Evolutionary conservation across 192 early-diverging fungal genomes (phyloP), one percentile per base, ranked within the genome.

Genomic region (Chytriomyces hyalinus): DNA sequence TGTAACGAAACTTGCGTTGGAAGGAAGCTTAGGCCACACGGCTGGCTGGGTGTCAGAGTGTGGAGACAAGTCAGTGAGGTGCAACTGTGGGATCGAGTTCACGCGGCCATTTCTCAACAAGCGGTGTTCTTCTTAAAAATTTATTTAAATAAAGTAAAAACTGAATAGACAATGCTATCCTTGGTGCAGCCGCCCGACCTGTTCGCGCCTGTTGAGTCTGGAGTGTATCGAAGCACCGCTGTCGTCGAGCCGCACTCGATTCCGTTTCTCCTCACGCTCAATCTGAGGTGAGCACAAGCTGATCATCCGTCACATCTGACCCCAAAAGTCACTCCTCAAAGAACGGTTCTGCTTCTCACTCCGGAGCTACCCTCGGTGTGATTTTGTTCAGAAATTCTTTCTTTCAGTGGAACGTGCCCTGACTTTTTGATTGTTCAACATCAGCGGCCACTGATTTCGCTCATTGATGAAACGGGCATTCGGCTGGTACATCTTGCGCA

Each of bases 191-290:
- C 82, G 6, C 79, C 82, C 5, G 95, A 97, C 68, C 89, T 92
- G 6, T 97, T 95, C 83, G 95, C 94, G 22, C 92, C 92, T 60
- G 94, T 98, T 20, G 96, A 98, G 71, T 86, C 87, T 50, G 93
- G 93, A 15, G 84, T 98, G 4, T 97, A 97, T 78, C 91, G 97
- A 5, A 93, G 92, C 13, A 91, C 91, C 49, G 90, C 92, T 61
- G 17, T 71, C 6, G 81, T 97, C 26, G 89, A 92, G 6, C 84
- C 87, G 20, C 76, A 87, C 48, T 87, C 96, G 73, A 92, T 95
- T 70, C 82, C 91, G n/a, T 96, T 92, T 79, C 86, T 97, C 26
- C 91, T 91, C 63, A 90, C 90, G 17, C 87, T 97, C 46, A 68
- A 87, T 22, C 80, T 98, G 57, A 90, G 91, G 66, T 94, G 36